Conservation (phyloP, 139 green algal species). For the Mychonastes homosphaera region DNA sequence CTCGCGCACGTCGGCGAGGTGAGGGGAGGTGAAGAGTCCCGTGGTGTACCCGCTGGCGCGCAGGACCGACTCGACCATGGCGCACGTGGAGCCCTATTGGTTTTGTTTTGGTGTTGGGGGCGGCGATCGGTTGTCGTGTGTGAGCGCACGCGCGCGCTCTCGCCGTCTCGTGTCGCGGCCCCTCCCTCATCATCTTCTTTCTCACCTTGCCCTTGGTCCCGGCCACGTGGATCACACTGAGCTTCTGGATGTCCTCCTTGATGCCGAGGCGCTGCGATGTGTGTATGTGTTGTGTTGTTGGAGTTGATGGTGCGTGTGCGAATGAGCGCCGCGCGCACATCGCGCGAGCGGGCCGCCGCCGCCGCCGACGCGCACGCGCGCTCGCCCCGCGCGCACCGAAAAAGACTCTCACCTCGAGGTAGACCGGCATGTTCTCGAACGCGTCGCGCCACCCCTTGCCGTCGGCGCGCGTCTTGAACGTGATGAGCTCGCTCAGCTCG, state of each 20-base stretch:
- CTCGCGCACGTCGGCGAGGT: constrained; percentile 79
- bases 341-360: background rate
- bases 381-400: background rate
- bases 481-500: constrained; percentile 51
- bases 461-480: constrained; percentile 37
- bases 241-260: constrained; percentile 34
- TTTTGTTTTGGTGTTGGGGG: background rate
- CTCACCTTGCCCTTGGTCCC: constrained; percentile 84
- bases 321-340: background rate
- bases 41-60: constrained; percentile 62
- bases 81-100: constrained; percentile 82
- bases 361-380: background rate
- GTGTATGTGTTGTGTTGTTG: background rate
- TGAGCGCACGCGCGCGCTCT: no score
- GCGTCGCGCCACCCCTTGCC: constrained; percentile 50
- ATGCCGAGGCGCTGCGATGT: constrained; percentile 50
- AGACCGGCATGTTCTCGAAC: constrained; percentile 59
- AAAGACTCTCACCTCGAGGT: constrained; percentile 50
- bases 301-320: background rate
- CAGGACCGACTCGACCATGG: constrained; percentile 77
- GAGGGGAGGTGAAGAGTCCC: constrained; percentile 80
- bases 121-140: background rate
- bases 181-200: no score
- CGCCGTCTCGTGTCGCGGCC: no score
- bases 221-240: constrained; percentile 78